Evolutionary conservation across 139 green algal genomes (phyloP), one percentile per base, ranked within the genome.

Genomic region (Micractinium sp.): DNA sequence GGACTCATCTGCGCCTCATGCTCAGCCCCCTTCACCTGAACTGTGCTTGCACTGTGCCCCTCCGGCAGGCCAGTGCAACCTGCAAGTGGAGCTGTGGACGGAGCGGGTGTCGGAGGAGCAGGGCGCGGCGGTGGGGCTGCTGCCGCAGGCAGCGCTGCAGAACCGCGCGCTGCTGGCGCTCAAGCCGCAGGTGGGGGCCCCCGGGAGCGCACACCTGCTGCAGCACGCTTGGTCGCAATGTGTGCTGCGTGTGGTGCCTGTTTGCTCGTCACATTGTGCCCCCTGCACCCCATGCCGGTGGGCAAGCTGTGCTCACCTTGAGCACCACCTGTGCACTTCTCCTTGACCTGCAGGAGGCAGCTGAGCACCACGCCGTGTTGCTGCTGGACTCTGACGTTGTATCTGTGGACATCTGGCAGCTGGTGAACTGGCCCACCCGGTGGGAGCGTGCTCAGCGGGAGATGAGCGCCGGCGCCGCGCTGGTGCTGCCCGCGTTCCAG

Each of bases 41-140:
- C 69, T 20, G 14, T 15, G 1, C 69, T 3, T 38, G 29, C 67
- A 16, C 20, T 20, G 20, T 35, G 0, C 16, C 53, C 80, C 1
- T 69, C n/a, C 81, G 18, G 83, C 83, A 87, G 83, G 83, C 67
- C 31, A 80, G 83, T 87, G 83, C 67, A 87, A 87, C 67, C 38
- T 87, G 14, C 67, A 36, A 39, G 71, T 87, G 38, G 66, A 80
- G 66, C 67, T 87, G 7, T 87, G 71, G 38, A 87, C 83, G 0
- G 83, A 87, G 67, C 38, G 60, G 27, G 41, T 87, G 0, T 31
- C 38, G 1, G 66, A 38, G 29, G 66, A 87, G 63, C 71, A 69
- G 67, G 83, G 83, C 0, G 27, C 66, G 27, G 83, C 22, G 15
- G 83, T 47, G 38, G 67, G 83, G 7, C 63, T 87, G 14, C 36